Conservation (phyloP, 805 yeast genomes). For the Ogataea philodendri region DNA sequence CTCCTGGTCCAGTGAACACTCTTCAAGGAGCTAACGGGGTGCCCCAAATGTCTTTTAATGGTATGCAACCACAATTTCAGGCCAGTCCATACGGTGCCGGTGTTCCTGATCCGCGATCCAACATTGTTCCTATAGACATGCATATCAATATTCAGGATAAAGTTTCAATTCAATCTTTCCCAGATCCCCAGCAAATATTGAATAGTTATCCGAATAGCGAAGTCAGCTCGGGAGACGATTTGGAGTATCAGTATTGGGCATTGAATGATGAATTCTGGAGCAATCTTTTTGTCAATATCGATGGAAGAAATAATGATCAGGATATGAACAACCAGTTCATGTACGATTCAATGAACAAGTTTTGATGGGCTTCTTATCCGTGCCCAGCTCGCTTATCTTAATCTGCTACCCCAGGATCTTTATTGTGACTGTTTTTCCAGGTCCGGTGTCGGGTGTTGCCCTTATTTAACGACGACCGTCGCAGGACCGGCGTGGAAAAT, state of each 20-base stretch:
- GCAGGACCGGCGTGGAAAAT: not conserved
- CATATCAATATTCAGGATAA: too few relatives aligned
- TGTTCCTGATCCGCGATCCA: too few relatives aligned
- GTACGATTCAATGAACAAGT: slow-evolving; percentile 17
- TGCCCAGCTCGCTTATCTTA: too few relatives aligned
- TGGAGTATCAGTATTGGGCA: slow-evolving; percentile 51
- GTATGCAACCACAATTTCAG: too few relatives aligned
- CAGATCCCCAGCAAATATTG: too few relatives aligned
- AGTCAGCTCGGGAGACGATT: slow-evolving; percentile 26
- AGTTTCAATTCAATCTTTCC: too few relatives aligned
- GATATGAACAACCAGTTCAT: slow-evolving; percentile 14
- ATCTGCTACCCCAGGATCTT: too few relatives aligned
- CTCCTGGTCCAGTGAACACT: not conserved
- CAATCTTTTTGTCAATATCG: slow-evolving; percentile 41
- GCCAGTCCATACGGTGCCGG: too few relatives aligned
- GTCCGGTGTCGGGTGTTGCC: slow-evolving; percentile 14
- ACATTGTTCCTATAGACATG: too few relatives aligned
- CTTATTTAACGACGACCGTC: not conserved
- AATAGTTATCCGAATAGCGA: slow-evolving; percentile 4
- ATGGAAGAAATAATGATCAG: slow-evolving; percentile 18
- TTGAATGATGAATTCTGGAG: slow-evolving; percentile 74
- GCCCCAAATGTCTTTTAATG: too few relatives aligned
- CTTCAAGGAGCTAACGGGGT: too few relatives aligned
- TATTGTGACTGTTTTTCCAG: slow-evolving; percentile 23
- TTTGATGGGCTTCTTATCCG: too few relatives aligned